phyloP scores from a whole-genome alignment of 768 basidiomycete genomes.

The Phylloporus rhodoxanthus region DNA sequence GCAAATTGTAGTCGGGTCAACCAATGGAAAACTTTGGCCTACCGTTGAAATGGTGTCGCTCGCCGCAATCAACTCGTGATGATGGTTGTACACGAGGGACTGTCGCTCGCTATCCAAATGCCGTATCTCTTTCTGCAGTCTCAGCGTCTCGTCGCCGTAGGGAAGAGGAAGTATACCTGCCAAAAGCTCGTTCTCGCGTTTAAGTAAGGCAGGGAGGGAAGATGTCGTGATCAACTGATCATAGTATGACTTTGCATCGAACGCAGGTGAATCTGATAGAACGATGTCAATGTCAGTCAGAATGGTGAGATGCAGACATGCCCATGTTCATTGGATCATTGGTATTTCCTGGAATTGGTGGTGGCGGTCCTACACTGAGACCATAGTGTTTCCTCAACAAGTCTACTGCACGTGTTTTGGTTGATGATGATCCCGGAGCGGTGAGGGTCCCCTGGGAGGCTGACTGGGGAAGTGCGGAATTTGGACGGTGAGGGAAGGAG shows the following conservation, averaged over 20 bases:
- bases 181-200: conserved; percentile 76
- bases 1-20: not conserved
- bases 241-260: conserved; percentile 81
- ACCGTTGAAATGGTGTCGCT: conserved; percentile 88
- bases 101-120: conserved; percentile 85
- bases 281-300: conserved; percentile 2
- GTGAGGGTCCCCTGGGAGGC: conserved; percentile 20
- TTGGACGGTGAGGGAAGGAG: conserved; percentile 13
- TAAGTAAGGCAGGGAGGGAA: conserved; percentile 65
- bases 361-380: conserved; percentile 67
- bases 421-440: conserved; percentile 28
- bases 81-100: conserved; percentile 90
- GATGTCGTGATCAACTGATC: conserved; percentile 81
- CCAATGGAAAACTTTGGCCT: conserved; percentile 20
- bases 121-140: conserved; percentile 59
- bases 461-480: conserved; percentile 17
- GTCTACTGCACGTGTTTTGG: conserved; percentile 63
- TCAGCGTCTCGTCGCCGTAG: conserved; percentile 2
- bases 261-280: conserved; percentile 64
- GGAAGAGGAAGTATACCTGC: conserved; percentile 39
- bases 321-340: conserved; percentile 82
- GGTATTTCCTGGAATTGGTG: conserved; percentile 48
- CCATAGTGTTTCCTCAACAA: conserved; percentile 85
- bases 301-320: conserved; percentile 25
- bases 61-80: conserved; percentile 91